Percentiles rank a stretch among this genome's conserved stretches.
Evolutionary conservation across 306 rosid species (phyloP).

Genomic region (Begonia loranthoides): DNA sequence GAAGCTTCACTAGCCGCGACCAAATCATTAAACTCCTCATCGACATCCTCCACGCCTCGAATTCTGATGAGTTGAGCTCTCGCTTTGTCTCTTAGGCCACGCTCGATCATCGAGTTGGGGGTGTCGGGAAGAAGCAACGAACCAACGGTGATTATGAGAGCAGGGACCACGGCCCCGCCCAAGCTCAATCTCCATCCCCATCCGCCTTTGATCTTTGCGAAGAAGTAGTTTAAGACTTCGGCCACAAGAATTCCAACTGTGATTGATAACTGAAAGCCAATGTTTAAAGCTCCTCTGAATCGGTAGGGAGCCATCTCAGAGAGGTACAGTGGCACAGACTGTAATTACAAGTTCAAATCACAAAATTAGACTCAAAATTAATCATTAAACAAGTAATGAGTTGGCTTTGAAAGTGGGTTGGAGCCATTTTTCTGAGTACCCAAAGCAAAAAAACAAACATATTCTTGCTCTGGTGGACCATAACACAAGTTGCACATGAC

Average conservation of each 20-base stretch:
- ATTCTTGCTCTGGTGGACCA: neutral
- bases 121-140: constrained; percentile 12
- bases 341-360: neutral
- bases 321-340: constrained; percentile 17
- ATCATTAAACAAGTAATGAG: too few relatives aligned
- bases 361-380: neutral
- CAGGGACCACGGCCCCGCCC: constrained; percentile 14
- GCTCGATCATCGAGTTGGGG: constrained; percentile 14
- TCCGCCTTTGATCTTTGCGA: constrained; percentile 12
- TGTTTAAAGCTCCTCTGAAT: constrained; percentile 16
- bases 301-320: constrained; percentile 19
- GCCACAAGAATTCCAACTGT: constrained; percentile 11
- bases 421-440: too few relatives aligned
- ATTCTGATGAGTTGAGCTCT: constrained; percentile 3
- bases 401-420: too few relatives aligned
- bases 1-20: constrained; percentile 14
- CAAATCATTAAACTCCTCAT: constrained; percentile 13
- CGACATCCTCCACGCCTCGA: constrained; percentile 11
- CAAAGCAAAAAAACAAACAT: neutral
- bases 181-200: constrained; percentile 19
- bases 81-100: constrained; percentile 7
- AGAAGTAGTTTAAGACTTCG: constrained; percentile 9
- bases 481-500: constrained; percentile 1
- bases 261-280: constrained; percentile 15
- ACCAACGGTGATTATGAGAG: constrained; percentile 10